Percentiles rank a stretch among this genome's conserved stretches.
Evolutionary conservation across 768 basidiomycete species (phyloP).

Genomic region (Termitomyces sp.): DNA sequence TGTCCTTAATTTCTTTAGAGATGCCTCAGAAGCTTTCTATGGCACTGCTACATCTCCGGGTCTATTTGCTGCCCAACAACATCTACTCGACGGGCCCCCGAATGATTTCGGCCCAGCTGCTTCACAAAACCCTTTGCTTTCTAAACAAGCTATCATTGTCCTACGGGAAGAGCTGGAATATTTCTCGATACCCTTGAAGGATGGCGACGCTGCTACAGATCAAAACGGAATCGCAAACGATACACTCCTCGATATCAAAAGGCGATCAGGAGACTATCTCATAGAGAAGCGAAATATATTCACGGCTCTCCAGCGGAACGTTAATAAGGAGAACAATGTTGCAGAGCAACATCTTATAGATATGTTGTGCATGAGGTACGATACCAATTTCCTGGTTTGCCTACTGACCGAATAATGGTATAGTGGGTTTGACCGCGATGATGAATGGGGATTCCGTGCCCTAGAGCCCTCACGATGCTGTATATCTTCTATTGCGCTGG

Average conservation of each 20-base stretch:
- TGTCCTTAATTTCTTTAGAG: constrained; percentile 89
- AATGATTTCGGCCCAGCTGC: constrained; percentile 61
- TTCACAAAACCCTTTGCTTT: constrained; percentile 86
- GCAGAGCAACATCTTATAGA: constrained; percentile 99
- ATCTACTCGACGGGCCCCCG: constrained; percentile 64
- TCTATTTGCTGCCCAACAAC: constrained; percentile 74
- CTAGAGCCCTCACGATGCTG: constrained; percentile 95
- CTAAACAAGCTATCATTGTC: constrained; percentile 98
- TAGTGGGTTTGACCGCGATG: constrained; percentile 91
- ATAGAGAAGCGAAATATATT: constrained; percentile 92
- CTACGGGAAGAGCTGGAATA: constrained; percentile 98
- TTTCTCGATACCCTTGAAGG: constrained; percentile 88
- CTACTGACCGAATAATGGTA: constrained; percentile 7
- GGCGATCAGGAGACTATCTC: constrained; percentile 81
- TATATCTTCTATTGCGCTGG: constrained; percentile 94
- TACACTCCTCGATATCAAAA: constrained; percentile 75
- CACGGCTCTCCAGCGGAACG: constrained; percentile 96
- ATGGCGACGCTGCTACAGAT: constrained; percentile 61
- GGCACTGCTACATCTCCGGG: constrained; percentile 74
- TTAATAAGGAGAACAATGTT: constrained; percentile 98
- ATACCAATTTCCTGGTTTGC: not conserved
- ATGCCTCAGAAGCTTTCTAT: constrained; percentile 88
- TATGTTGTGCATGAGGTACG: constrained; percentile 99
- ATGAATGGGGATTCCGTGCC: constrained; percentile 96
- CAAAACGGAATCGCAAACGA: constrained; percentile 79